A percentile compares a stretch with the other conserved stretches of the same genome.
Conservation (phyloP, 73 alveolate genomes). For the Halteria grandinella region DNA sequence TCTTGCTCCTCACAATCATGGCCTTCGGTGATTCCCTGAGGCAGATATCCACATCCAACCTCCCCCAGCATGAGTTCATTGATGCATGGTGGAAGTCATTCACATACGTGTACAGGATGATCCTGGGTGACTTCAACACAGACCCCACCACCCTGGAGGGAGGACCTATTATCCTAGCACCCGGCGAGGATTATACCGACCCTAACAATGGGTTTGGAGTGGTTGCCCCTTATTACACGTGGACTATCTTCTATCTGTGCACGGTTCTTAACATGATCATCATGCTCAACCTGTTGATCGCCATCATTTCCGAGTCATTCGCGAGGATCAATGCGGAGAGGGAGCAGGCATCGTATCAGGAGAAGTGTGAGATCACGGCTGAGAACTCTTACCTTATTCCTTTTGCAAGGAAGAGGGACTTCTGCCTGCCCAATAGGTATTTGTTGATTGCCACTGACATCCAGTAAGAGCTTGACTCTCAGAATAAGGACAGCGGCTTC, state of each 20-base stretch:
- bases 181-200: too few relatives aligned
- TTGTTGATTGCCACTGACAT: too few relatives aligned
- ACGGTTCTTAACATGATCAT: slow-evolving; percentile 61
- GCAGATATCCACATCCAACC: slow-evolving; percentile 18
- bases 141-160: too few relatives aligned
- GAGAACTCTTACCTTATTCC: slow-evolving; percentile 48
- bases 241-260: slow-evolving; percentile 59
- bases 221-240: neutral
- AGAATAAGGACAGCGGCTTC: too few relatives aligned
- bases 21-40: slow-evolving; percentile 44
- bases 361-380: slow-evolving; percentile 33
- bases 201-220: neutral
- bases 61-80: neutral
- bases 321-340: slow-evolving; percentile 36
- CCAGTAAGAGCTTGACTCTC: too few relatives aligned
- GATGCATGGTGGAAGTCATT: neutral
- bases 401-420: too few relatives aligned
- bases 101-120: slow-evolving; percentile 38
- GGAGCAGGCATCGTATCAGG: slow-evolving; percentile 41
- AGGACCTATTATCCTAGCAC: too few relatives aligned
- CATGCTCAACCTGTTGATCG: slow-evolving; percentile 65
- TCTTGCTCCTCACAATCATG: slow-evolving; percentile 19
- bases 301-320: slow-evolving; percentile 63
- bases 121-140: slow-evolving; percentile 17
- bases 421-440: neutral